Base-by-base conservation (phyloP, 441 rosid species). In the Breynia disticha region DNA sequence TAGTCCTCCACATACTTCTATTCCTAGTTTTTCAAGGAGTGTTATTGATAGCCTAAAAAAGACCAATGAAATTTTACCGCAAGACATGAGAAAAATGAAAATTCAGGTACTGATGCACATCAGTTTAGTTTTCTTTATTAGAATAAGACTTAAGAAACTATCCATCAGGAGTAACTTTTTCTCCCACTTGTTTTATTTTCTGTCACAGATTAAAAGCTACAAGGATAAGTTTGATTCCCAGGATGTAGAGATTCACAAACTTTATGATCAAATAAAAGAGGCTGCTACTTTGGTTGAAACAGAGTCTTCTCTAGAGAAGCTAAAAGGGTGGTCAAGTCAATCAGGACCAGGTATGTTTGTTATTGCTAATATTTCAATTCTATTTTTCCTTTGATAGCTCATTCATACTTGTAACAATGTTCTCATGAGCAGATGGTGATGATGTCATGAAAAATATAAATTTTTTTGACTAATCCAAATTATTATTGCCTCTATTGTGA, bases 21-120 rank as follows among this genome's bases (percentile, higher is more conserved):
- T 67, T 20, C 66, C 83, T 13, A 79, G 84, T 56, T 84, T 90
- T 65, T 84, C 97, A 0, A 83, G 87, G 65, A 72, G 78, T 17
- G 74, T 90, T 38, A 68, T 90, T 32, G 96, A 87, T 61, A 87
- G 97, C 73, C 84, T 90, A 4, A 87, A 74, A 68, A 90, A 81
- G 67, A 81, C 93, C 51, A 90, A 90, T 32, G 97, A 83, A 16
- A 70, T 66, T 51, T 62, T 87, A 76, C 87, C 82, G 68, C 87
- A 81, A 63, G 97, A 87, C 62, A 72, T 84, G 68, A 46, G 76
- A 19, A 90, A 83, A 70, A 8, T 84, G 48, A 85, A 83, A 63
- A 81, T 69, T 66, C 90, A 90, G 67, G 96, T 87, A 79, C 67
- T 7, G 17, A 22, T 66, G n/a, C 38, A 22, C 48, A 12, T 15